Evolutionary conservation across 305 asterid genomes (phyloP).

Genomic region (Fraxinus dipetala): DNA sequence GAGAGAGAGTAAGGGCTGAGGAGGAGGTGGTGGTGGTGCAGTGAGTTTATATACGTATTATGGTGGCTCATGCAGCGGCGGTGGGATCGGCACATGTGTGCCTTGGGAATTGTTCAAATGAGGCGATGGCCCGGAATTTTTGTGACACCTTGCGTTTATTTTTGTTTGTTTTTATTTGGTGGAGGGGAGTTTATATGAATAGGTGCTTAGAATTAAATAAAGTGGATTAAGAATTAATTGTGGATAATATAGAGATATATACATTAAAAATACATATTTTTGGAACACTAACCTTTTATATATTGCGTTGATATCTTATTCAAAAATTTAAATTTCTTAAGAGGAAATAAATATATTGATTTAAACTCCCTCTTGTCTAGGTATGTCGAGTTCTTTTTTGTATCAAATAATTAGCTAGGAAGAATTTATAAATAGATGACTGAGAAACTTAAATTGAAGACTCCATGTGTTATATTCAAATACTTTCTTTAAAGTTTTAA

Average conservation of each 20-base stretch:
- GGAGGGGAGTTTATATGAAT: neutral
- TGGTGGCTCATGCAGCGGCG: conserved; percentile 8
- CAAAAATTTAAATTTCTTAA: neutral
- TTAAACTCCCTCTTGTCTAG: neutral
- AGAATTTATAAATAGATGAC: neutral
- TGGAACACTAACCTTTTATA: neutral
- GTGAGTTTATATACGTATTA: conserved; percentile 20
- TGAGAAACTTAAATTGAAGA: neutral
- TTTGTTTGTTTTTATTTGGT: neutral
- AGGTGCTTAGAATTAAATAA: neutral
- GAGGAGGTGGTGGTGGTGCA: neutral
- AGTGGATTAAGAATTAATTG: neutral
- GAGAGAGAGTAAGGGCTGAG: neutral
- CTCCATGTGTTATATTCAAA: neutral
- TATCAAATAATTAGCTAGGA: neutral
- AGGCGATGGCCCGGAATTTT: neutral
- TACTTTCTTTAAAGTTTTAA: too few species aligned
- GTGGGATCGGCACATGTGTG: conserved; percentile 20
- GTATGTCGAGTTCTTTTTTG: too few species aligned
- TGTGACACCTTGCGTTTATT: neutral
- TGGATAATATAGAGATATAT: neutral
- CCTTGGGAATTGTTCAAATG: conserved; percentile 30
- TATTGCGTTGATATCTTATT: neutral
- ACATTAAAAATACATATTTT: too few species aligned
- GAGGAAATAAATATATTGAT: neutral